Percentiles rank a stretch among this genome's conserved stretches.
These are phyloP conservation scores for Pterocarpus macrocarpus DNA, from an alignment of 306 rosid genomes.

Conservation along the genomic window DNA sequence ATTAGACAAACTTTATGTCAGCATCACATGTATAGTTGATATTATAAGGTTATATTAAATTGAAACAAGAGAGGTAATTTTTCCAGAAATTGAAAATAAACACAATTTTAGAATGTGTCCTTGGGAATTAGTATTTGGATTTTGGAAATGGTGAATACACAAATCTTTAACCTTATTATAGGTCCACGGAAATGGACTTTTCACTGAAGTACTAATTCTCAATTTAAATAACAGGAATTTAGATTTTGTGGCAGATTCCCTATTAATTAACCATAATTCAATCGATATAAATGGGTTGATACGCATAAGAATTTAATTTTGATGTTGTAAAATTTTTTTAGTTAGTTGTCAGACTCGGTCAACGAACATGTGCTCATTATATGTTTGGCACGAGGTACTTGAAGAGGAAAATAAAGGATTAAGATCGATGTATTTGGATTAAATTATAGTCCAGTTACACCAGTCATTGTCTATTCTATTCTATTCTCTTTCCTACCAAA, in stretches of 20 bases:
- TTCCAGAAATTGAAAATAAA: constrained; percentile 36
- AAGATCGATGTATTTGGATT: background rate
- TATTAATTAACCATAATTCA: no score
- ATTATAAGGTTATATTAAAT: background rate
- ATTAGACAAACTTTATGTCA: constrained; percentile 21
- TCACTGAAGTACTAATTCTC: no score
- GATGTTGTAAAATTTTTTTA: no score
- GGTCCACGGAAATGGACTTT: no score
- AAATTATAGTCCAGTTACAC: constrained; percentile 20
- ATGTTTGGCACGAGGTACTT: constrained; percentile 14
- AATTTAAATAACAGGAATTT: no score
- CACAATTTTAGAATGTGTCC: background rate
- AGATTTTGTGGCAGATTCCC: no score
- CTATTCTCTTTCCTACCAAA: background rate
- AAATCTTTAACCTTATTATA: no score
- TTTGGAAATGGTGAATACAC: no score
- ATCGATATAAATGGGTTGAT: no score
- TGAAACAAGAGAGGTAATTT: constrained; percentile 36
- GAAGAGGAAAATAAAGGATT: constrained; percentile 29
- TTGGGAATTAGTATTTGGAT: no score
- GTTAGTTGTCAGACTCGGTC: no score
- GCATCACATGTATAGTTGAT: constrained; percentile 20
- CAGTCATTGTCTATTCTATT: background rate
- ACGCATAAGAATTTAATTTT: background rate
- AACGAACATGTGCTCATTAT: background rate